phyloP scores from a whole-genome alignment of 1,139 yeast genomes.

The Pichia sp. region DNA sequence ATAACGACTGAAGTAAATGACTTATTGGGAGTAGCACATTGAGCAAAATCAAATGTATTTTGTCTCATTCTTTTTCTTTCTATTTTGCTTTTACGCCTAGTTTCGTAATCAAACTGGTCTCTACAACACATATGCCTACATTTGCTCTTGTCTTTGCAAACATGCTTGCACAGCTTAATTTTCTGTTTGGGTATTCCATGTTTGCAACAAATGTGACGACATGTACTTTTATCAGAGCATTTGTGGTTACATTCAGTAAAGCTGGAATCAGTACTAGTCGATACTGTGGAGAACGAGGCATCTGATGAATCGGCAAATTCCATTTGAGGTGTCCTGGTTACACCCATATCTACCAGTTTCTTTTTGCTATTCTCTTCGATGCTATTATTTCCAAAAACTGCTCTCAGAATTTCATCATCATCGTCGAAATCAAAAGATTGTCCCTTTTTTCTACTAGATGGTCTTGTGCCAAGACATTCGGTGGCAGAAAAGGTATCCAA shows the following conservation, averaged over 20 bases:
- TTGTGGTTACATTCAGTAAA: constrained; percentile 37
- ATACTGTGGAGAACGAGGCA: not conserved
- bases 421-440: constrained; percentile 7
- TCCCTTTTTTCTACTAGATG: not conserved
- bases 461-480: not conserved
- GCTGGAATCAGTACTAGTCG: constrained; percentile 20
- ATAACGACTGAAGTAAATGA: not conserved
- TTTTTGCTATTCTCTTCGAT: not conserved
- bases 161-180: constrained; percentile 35
- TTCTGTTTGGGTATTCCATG: constrained; percentile 34
- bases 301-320: not conserved
- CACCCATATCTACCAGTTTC: not conserved
- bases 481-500: constrained; percentile 5
- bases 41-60: constrained; percentile 8
- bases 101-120: constrained; percentile 20
- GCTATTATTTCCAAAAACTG: constrained; percentile 27
- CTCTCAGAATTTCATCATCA: constrained; percentile 27
- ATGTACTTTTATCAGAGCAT: constrained; percentile 37
- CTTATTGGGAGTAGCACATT: not conserved
- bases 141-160: constrained; percentile 34
- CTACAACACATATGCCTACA: constrained; percentile 45
- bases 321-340: not conserved
- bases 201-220: constrained; percentile 43
- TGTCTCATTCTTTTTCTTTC: constrained; percentile 12
- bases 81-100: not conserved